Evolutionary conservation across 805 yeast genomes (phyloP), one percentile per base, ranked within the genome.

Genomic region (Jamesozyma lodderae): DNA sequence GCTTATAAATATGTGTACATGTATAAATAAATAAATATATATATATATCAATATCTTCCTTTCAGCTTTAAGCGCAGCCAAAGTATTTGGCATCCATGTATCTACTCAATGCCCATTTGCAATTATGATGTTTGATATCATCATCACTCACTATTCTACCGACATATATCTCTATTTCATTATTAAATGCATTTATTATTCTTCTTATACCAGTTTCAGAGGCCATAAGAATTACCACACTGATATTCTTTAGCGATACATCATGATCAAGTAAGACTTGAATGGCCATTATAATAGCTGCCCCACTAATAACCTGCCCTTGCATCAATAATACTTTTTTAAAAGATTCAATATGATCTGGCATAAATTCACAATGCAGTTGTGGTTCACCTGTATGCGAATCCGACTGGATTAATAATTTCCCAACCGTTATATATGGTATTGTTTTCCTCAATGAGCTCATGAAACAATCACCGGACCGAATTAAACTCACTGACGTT

Each of bases 381-480:
- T 81, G 88, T 1, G 98, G 97, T 61, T 90, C 97, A 7, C 97
- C 97, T 0, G 97, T 88, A 17, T 67, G 62, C 0, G 92, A 69
- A 57, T 88, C 95, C 6, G 94, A 79, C 60, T 87, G 95, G 49
- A 90, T 87, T 33, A 90, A 65, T 18, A 90, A 57, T 53, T 88
- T 84, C 0, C 98, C 97, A 25, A 86, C 69, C 9, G 75, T 70
- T 10, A 85, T 77, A 36, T 79, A 85, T 1, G 96, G 90, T 19
- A 86, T 67, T 0, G 88, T 75, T 46, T 77, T 77, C 42, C 82
- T 74, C 28, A 90, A 65, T 0, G 95, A 80, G 22, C 72, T 73
- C 74, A 83, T 79, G 52, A 88, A 88, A 53, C 95, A 84, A 56
- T 87, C 96, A 4, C 98, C 98, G 0, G 95, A 87, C 45, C 95